Evolutionary conservation across 345 rosid genomes (phyloP), one percentile per base, ranked within the genome.

Genomic region (Arabidopsis suecica): DNA sequence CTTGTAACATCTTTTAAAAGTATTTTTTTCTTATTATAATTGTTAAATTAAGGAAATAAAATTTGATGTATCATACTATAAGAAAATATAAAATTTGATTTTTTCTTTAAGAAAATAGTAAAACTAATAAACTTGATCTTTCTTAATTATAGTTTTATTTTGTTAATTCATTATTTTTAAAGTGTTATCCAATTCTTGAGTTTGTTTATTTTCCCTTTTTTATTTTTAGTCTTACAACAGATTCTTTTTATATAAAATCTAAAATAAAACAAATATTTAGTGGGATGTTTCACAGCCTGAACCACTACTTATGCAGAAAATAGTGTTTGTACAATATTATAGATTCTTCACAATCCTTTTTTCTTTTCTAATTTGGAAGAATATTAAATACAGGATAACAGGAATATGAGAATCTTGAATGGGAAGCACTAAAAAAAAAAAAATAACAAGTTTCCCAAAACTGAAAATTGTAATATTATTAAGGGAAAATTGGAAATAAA

Each of bases 371-470:
- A 12, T 18, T 38, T 20, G 36, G 63, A 49, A 61, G 14, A 61
- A 18, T 41, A 54, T n/a, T 54, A 62, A 42, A 47, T 44, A 44
- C 47, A 75, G 5, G 61, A 75, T 38, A 49, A 4, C 6, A 68
- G 22, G 59, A 61, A 61, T 63, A 63, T 16, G 54, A 76, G 70
- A 76, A 69, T 77, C 76, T 69, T 55, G 59, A 63, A 34, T 69
- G 10, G 9, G 57, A 28, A 69, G 1, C 67, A 33, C 56, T 54
- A 23, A 23, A 20, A 47, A 59, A 18, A 18, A 1, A 55, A 47
- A 5, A 57, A 68, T 55, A 58, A 65, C 32, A 49, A 74, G 45
- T 49, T 67, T 75, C 54, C 66, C 16, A 67, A 77, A 77, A 77
- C 49, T 41, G 47, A 68, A 62, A 67, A 72, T 61, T 50, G 56